Evolutionary conservation across 2,329 filamentous ascomycete genomes (phyloP).

Genomic region (Podosphaera fusca): DNA sequence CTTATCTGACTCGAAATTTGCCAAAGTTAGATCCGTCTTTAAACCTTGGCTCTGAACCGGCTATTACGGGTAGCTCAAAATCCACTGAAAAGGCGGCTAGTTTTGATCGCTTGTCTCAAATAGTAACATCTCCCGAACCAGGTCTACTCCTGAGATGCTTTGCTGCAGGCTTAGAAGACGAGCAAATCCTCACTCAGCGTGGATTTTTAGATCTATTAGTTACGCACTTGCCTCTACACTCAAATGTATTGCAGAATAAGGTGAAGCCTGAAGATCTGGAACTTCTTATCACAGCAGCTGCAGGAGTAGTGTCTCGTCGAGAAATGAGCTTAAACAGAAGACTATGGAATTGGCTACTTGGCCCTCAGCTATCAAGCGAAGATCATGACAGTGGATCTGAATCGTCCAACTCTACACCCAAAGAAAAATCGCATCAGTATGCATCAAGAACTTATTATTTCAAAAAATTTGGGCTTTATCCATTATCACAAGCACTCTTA

Average conservation of each 20-base stretch:
- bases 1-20: conserved; percentile 59
- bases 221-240: conserved; percentile 68
- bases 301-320: conserved; percentile 66
- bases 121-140: conserved; percentile 74
- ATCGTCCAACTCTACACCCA: conserved; percentile 18
- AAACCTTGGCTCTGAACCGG: conserved; percentile 15
- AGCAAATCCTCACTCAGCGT: conserved; percentile 76
- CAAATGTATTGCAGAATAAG: conserved; percentile 51
- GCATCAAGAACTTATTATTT: conserved; percentile 56
- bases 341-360: conserved; percentile 90
- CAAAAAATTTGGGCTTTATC: conserved; percentile 49
- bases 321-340: conserved; percentile 94
- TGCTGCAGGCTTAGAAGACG: conserved; percentile 66
- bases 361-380: conserved; percentile 35
- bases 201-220: conserved; percentile 87
- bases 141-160: conserved; percentile 80
- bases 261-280: conserved; percentile 59
- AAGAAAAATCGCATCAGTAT: conserved; percentile 13
- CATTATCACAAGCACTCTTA: conserved; percentile 52
- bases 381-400: conserved; percentile 26
- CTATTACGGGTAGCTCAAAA: conserved; percentile 9
- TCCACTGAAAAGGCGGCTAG: conserved; percentile 19
- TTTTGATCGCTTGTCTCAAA: conserved; percentile 29
- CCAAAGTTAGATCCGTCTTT: conserved; percentile 38
- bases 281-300: conserved; percentile 57